A percentile compares a stretch with the other conserved stretches of the same genome.
Conservation (phyloP, 2,329 filamentous ascomycete genomes). For the Ophiostoma piceae region DNA sequence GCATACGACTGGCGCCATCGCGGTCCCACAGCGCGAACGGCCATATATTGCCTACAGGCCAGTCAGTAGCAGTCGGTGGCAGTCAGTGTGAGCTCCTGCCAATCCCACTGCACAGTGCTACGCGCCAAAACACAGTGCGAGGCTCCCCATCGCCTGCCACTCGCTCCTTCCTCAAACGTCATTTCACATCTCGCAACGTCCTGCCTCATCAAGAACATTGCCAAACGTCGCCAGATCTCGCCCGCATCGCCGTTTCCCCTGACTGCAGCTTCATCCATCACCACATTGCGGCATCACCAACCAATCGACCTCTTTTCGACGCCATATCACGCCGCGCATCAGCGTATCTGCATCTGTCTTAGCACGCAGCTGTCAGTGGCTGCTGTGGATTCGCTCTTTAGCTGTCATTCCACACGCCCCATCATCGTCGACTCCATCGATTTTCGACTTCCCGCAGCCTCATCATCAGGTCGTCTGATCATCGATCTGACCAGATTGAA, state of each 20-base stretch:
- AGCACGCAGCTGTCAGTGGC: slow-evolving; percentile 8
- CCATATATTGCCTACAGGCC: neutral
- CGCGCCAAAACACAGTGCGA: slow-evolving; percentile 10
- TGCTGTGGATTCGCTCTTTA: slow-evolving; percentile 9
- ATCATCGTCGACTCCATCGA: slow-evolving; percentile 10
- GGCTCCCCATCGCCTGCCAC: neutral
- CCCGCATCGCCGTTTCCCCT: neutral
- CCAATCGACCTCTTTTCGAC: neutral
- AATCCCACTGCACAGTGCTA: neutral
- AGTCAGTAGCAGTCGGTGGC: neutral
- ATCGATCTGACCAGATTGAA: neutral
- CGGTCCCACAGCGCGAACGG: neutral
- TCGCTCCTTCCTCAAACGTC: slow-evolving; percentile 18
- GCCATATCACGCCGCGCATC: neutral
- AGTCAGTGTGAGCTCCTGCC: neutral
- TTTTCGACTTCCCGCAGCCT: neutral
- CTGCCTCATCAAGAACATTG: slow-evolving; percentile 12
- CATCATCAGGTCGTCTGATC: neutral
- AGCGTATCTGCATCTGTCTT: neutral
- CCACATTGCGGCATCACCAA: neutral
- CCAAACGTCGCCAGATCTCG: slow-evolving; percentile 11
- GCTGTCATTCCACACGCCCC: slow-evolving; percentile 8
- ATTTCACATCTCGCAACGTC: slow-evolving; percentile 16
- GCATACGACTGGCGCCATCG: neutral
- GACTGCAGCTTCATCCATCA: slow-evolving; percentile 12